Conservation (phyloP, 139 green algal genomes). For the Diplosphaera chodatii region DNA sequence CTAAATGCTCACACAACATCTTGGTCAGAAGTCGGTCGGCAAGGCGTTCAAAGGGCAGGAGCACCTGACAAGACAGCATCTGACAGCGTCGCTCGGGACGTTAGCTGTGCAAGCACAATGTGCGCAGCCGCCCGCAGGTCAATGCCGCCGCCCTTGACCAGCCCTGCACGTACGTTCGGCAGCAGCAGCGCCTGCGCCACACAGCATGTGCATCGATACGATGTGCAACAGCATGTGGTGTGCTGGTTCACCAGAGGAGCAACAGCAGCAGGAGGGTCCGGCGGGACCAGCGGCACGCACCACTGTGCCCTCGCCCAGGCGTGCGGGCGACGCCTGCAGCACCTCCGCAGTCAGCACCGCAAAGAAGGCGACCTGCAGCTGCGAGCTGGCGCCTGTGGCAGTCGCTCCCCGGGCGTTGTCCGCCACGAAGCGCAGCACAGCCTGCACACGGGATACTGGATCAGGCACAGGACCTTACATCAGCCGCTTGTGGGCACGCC, state of each 20-base stretch:
- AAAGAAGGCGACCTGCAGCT: conserved; percentile 58
- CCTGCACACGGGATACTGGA: conserved; percentile 12
- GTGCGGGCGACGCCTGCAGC: background rate
- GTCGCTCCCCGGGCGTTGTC: conserved; percentile 23
- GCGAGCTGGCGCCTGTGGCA: conserved; percentile 4
- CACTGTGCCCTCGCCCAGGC: background rate
- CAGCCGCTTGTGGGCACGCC: background rate
- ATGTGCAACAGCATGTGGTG: no score
- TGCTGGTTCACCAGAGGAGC: no score
- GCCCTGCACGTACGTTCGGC: conserved; percentile 56
- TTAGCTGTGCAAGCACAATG: conserved; percentile 72
- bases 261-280: no score
- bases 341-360: conserved; percentile 48
- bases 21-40: no score
- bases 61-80: conserved; percentile 40
- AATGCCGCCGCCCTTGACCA: conserved; percentile 22
- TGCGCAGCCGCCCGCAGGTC: conserved; percentile 64
- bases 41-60: no score
- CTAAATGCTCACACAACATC: no score
- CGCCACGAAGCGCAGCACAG: conserved; percentile 41
- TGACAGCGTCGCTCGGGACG: conserved; percentile 35
- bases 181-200: conserved; percentile 42
- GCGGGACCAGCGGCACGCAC: no score
- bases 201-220: no score
- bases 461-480: no score